Evolutionary conservation across 345 rosid species (phyloP).

Genomic region (Corchorus olitorius): DNA sequence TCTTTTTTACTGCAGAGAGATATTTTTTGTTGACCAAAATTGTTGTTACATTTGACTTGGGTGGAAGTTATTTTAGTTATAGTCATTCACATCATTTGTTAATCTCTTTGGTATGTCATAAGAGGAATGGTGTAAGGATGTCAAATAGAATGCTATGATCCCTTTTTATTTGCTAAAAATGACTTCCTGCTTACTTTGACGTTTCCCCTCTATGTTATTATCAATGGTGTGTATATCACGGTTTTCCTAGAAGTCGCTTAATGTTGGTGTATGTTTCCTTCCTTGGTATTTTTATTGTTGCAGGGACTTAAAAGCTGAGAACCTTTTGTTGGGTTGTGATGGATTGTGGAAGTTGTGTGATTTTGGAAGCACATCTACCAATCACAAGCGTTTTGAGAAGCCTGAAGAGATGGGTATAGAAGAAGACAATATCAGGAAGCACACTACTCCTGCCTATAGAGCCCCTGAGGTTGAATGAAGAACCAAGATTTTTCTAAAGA

Average conservation of each 20-base stretch:
- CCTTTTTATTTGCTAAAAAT: background rate
- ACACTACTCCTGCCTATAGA: conserved; percentile 97
- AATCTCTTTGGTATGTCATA: background rate
- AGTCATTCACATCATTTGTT: too few species aligned
- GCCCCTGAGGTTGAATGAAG: conserved; percentile 84
- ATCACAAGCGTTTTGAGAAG: conserved; percentile 90
- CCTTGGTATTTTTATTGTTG: conserved; percentile 14
- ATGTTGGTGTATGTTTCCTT: background rate
- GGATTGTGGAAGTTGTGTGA: conserved; percentile 93
- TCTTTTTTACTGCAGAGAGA: too few species aligned
- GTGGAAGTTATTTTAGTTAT: too few species aligned
- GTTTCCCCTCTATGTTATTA: background rate
- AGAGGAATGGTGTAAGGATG: conserved; percentile 1
- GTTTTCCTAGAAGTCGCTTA: background rate
- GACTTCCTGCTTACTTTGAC: background rate
- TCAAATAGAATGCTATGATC: background rate
- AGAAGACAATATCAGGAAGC: conserved; percentile 94
- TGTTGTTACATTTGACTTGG: too few species aligned
- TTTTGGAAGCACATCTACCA: conserved; percentile 91
- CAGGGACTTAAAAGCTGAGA: conserved; percentile 98
- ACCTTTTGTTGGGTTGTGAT: conserved; percentile 76
- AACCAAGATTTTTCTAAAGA: conserved; percentile 19
- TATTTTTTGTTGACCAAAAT: too few species aligned
- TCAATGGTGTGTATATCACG: background rate
- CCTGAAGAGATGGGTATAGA: conserved; percentile 99